Evolutionary conservation across 805 yeast genomes (phyloP).

Genomic region (Starmerella riodocensis): DNA sequence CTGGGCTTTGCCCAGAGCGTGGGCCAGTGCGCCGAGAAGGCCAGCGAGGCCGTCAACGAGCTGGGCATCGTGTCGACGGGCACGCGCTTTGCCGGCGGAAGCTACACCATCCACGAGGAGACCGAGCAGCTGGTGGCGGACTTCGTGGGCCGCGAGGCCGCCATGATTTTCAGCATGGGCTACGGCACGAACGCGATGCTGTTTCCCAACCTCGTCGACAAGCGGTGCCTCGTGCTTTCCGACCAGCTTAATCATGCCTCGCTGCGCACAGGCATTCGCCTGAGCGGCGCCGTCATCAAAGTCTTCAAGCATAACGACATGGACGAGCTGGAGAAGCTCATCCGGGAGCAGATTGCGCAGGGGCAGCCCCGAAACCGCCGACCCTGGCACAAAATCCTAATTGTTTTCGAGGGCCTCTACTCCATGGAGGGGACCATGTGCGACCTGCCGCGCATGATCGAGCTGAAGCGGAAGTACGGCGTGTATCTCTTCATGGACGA

Average conservation of each 20-base stretch:
- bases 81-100: slow-evolving; percentile 61
- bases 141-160: slow-evolving; percentile 82
- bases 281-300: slow-evolving; percentile 85
- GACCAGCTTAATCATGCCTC: slow-evolving; percentile 95
- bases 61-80: slow-evolving; percentile 74
- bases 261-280: slow-evolving; percentile 84
- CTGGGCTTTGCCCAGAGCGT: slow-evolving; percentile 93
- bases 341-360: slow-evolving; percentile 75
- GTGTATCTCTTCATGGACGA: slow-evolving; percentile 88
- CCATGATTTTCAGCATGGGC: slow-evolving; percentile 83
- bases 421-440: slow-evolving; percentile 68
- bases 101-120: slow-evolving; percentile 55
- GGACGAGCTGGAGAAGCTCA: slow-evolving; percentile 57
- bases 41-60: slow-evolving; percentile 47
- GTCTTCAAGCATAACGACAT: slow-evolving; percentile 88
- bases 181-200: slow-evolving; percentile 88
- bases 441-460: slow-evolving; percentile 62
- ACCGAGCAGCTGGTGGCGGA: slow-evolving; percentile 70
- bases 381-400: slow-evolving; percentile 72
- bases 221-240: slow-evolving; percentile 78
- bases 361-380: slow-evolving; percentile 93
- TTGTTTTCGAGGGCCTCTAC: slow-evolving; percentile 84
- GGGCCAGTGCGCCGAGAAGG: slow-evolving; percentile 77
- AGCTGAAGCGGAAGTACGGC: slow-evolving; percentile 68
- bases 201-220: slow-evolving; percentile 69